Conservation (phyloP, 2,329 filamentous ascomycete genomes). For the Cercospora janseana region DNA sequence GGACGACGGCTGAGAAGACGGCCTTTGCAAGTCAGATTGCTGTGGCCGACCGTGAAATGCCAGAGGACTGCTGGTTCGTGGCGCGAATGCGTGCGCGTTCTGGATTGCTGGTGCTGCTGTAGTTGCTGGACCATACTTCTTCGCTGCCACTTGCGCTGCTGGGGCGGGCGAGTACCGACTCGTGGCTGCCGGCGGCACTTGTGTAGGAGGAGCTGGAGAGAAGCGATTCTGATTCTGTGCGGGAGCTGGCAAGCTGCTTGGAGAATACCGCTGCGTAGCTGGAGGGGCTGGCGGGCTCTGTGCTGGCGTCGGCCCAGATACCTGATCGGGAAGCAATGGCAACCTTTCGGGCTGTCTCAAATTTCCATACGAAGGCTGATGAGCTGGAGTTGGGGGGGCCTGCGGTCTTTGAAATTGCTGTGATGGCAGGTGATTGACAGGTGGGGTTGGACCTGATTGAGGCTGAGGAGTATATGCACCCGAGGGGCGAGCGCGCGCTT, state of each 20-base stretch:
- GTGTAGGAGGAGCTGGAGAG: constrained; percentile 36
- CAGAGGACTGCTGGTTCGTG: constrained; percentile 63
- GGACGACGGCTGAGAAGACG: constrained; percentile 34
- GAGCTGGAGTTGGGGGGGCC: constrained; percentile 27
- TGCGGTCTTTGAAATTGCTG: constrained; percentile 22
- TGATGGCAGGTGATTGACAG: constrained; percentile 20
- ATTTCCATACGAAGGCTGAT: constrained; percentile 30
- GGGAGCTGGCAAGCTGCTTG: constrained; percentile 28
- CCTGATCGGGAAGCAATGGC: constrained; percentile 41
- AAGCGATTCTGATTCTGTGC: constrained; percentile 25
- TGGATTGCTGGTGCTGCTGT: constrained; percentile 30
- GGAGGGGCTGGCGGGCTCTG: constrained; percentile 20
- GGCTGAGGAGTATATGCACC: constrained; percentile 32
- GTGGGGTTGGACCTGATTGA: constrained; percentile 16
- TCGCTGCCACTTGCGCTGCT: constrained; percentile 39
- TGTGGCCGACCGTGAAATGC: constrained; percentile 50
- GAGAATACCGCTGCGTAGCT: constrained; percentile 28
- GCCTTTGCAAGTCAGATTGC: constrained; percentile 10
- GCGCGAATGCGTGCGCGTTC: constrained; percentile 55
- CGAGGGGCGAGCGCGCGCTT: constrained; percentile 38
- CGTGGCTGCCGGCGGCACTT: constrained; percentile 40
- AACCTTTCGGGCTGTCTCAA: constrained; percentile 44
- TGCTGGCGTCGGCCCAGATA: constrained; percentile 29
- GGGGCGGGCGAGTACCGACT: constrained; percentile 60
- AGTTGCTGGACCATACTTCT: constrained; percentile 43